Evolutionary conservation across 306 rosid species (phyloP).

Genomic region (Benincasa hispida): DNA sequence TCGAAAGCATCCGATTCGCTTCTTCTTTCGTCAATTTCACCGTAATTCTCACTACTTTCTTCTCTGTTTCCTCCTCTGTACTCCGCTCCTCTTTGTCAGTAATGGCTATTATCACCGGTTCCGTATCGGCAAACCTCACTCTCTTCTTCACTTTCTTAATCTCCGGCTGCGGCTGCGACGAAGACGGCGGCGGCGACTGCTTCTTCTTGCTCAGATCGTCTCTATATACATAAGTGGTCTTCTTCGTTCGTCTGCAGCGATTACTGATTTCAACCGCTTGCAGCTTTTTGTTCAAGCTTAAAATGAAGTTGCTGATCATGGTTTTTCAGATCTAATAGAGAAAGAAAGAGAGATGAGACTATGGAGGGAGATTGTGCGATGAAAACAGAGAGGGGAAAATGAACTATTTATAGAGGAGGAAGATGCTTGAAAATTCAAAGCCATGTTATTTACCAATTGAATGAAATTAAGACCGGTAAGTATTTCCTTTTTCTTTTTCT

Average conservation of each 20-base stretch:
- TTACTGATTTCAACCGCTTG: background rate
- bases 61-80: background rate
- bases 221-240: background rate
- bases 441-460: no score
- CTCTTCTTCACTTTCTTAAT: slow-evolving; percentile 3
- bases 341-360: background rate
- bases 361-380: background rate
- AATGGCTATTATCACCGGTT: slow-evolving; percentile 1
- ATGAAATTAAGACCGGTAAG: no score
- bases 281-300: background rate
- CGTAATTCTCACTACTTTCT: slow-evolving; percentile 7
- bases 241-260: background rate
- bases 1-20: slow-evolving; percentile 12
- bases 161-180: background rate
- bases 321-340: background rate
- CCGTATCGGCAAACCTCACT: slow-evolving; percentile 5
- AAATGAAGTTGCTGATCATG: slow-evolving; percentile 7
- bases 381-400: background rate
- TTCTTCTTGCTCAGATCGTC: background rate
- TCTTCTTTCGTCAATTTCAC: slow-evolving; percentile 10
- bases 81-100: background rate
- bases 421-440: background rate
- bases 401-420: background rate
- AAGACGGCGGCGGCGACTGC: background rate
- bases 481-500: no score